Conservation (phyloP, 1,139 yeast species). For the Diutina scorzettiae region DNA sequence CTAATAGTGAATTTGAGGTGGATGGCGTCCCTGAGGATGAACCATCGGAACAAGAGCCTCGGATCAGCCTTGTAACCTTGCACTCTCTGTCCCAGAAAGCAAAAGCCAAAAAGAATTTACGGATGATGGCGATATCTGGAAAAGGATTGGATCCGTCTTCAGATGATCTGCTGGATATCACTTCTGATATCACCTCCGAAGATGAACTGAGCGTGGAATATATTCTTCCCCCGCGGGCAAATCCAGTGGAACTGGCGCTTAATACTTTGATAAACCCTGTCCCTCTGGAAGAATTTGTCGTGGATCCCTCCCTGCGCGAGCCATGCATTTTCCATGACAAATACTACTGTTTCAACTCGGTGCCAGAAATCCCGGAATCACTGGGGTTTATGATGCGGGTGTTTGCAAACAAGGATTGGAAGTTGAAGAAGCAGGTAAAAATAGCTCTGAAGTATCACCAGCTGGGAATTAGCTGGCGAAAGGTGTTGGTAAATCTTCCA, state of each 20-base stretch:
- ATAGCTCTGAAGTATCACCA: constrained; percentile 18
- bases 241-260: constrained; percentile 33
- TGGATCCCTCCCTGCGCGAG: constrained; percentile 31
- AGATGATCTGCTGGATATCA: neutral
- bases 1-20: neutral
- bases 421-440: constrained; percentile 15
- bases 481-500: constrained; percentile 16
- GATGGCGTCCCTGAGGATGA: neutral
- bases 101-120: neutral
- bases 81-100: neutral
- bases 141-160: neutral
- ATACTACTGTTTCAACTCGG: constrained; percentile 49
- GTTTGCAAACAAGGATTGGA: constrained; percentile 12
- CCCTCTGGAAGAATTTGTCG: constrained; percentile 24
- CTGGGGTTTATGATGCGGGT: constrained; percentile 1
- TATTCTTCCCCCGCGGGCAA: constrained; percentile 31
- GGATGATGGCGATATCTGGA: constrained; percentile 1
- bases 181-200: neutral
- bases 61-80: neutral
- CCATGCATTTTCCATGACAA: constrained; percentile 71
- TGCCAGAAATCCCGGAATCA: constrained; percentile 34
- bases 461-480: constrained; percentile 16
- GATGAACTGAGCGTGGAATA: neutral
- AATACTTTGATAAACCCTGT: constrained; percentile 30
- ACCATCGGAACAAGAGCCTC: neutral